These are phyloP conservation scores for Penstemon barbatus DNA, from an alignment of 257 asterid genomes.

Conservation along the genomic window DNA sequence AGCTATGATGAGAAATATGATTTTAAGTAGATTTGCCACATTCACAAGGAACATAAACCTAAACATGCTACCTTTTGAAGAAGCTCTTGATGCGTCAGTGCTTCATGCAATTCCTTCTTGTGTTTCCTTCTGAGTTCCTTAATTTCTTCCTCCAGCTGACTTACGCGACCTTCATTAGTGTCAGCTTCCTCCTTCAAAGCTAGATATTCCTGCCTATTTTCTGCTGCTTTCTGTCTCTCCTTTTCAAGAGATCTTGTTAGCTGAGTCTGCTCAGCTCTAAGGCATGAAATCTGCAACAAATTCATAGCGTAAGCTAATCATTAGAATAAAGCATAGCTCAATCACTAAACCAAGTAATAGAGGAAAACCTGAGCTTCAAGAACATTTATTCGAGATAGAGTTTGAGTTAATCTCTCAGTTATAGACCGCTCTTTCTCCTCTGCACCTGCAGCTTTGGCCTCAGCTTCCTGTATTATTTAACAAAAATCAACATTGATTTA, in stretches of 20 bases:
- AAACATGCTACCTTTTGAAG: slow-evolving; percentile 68
- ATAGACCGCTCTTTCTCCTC: slow-evolving; percentile 96
- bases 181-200: slow-evolving; percentile 96
- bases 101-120: slow-evolving; percentile 89
- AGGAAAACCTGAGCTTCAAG: slow-evolving; percentile 95
- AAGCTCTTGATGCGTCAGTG: slow-evolving; percentile 74
- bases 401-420: slow-evolving; percentile 91
- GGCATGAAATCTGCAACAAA: slow-evolving; percentile 85
- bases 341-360: slow-evolving; percentile 13
- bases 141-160: slow-evolving; percentile 79
- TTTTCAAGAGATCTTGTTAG: slow-evolving; percentile 81
- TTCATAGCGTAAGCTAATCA: slow-evolving; percentile 36
- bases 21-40: slow-evolving; percentile 10
- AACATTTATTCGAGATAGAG: slow-evolving; percentile 91
- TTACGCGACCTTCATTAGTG: slow-evolving; percentile 77
- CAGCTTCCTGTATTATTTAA: slow-evolving; percentile 71
- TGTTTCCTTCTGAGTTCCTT: slow-evolving; percentile 81
- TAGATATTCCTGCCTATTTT: slow-evolving; percentile 88
- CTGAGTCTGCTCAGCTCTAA: slow-evolving; percentile 98
- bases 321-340: slow-evolving; percentile 26
- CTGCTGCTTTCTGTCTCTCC: slow-evolving; percentile 91
- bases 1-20: background rate
- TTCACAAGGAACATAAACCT: slow-evolving; percentile 13
- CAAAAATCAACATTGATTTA: slow-evolving; percentile 13
- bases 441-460: slow-evolving; percentile 87